A percentile compares a stretch with the other conserved stretches of the same genome.
phyloP scores from a whole-genome alignment of 352 stramenopile species.

The Pythium plurisporium region DNA sequence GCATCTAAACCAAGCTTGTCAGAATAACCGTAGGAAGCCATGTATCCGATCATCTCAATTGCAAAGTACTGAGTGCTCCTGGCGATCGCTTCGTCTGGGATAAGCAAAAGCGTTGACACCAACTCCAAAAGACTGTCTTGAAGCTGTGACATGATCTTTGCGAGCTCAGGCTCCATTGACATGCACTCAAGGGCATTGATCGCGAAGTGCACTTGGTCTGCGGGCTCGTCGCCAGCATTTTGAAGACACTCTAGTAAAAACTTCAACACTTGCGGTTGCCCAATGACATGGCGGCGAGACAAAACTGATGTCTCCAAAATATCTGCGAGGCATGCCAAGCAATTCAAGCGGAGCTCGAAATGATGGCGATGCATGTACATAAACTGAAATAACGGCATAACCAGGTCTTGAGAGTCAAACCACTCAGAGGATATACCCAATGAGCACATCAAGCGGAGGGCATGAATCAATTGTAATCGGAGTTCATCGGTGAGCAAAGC shows the following conservation, averaged over 20 bases:
- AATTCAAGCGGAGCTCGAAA: constrained; percentile 28
- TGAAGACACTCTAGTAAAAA: constrained; percentile 49
- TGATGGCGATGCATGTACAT: constrained; percentile 38
- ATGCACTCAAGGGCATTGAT: constrained; percentile 52
- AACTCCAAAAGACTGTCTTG: constrained; percentile 19
- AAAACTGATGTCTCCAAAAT: constrained; percentile 46
- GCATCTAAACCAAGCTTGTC: constrained; percentile 31
- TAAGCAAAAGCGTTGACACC: constrained; percentile 34
- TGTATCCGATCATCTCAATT: constrained; percentile 57
- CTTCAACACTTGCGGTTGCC: constrained; percentile 23
- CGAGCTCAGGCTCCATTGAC: constrained; percentile 48
- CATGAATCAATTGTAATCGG: constrained; percentile 20
- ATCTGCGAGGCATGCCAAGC: constrained; percentile 44
- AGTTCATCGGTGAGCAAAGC: constrained; percentile 20
- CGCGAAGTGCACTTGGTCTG: constrained; percentile 34
- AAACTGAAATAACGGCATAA: constrained; percentile 51
- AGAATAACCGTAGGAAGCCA: constrained; percentile 50
- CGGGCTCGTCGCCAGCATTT: constrained; percentile 17
- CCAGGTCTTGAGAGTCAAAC: constrained; percentile 39
- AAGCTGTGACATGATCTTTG: constrained; percentile 26
- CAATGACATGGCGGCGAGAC: constrained; percentile 37
- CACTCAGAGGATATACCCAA: constrained; percentile 14
- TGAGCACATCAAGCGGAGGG: constrained; percentile 26
- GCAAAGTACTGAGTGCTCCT: constrained; percentile 54
- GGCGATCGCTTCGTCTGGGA: constrained; percentile 17